These are phyloP conservation scores for Daedaleopsis sinensis DNA, from an alignment of 768 basidiomycete genomes.

Conservation along the genomic window DNA sequence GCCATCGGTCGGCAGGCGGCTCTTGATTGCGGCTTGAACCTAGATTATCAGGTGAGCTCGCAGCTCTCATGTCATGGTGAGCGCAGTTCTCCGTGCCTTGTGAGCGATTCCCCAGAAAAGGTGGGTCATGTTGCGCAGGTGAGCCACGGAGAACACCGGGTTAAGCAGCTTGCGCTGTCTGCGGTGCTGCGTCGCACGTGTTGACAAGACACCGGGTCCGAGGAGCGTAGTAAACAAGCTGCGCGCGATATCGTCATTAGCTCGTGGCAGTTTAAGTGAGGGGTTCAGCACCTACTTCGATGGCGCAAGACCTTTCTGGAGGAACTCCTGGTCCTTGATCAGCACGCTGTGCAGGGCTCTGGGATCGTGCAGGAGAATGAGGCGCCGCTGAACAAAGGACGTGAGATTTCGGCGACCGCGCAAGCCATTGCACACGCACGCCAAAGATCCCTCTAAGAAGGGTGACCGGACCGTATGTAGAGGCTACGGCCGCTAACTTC, in stretches of 20 bases:
- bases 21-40: conserved; percentile 24
- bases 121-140: conserved; percentile 14
- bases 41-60: neutral
- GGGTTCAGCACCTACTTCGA: neutral
- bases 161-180: conserved; percentile 16
- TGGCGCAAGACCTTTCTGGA: conserved; percentile 14
- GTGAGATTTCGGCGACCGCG: neutral
- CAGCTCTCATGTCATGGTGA: neutral
- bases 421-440: conserved; percentile 30
- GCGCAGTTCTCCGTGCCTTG: neutral
- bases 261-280: too few species aligned
- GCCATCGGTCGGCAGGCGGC: conserved; percentile 6
- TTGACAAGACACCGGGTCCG: neutral
- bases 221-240: conserved; percentile 1
- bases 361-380: conserved; percentile 52
- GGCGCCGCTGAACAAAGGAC: conserved; percentile 39
- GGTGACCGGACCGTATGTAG: conserved; percentile 44
- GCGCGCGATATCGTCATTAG: neutral
- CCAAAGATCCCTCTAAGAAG: conserved; percentile 51
- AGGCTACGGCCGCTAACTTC: neutral
- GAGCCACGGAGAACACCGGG: conserved; percentile 13
- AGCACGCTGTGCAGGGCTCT: conserved; percentile 49
- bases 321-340: conserved; percentile 50
- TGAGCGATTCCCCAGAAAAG: conserved; percentile 13
- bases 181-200: neutral